Percentiles rank a stretch among this genome's conserved stretches.
These are phyloP conservation scores for Suillus subluteus DNA, from an alignment of 768 basidiomycete species.

Conservation along the genomic window DNA sequence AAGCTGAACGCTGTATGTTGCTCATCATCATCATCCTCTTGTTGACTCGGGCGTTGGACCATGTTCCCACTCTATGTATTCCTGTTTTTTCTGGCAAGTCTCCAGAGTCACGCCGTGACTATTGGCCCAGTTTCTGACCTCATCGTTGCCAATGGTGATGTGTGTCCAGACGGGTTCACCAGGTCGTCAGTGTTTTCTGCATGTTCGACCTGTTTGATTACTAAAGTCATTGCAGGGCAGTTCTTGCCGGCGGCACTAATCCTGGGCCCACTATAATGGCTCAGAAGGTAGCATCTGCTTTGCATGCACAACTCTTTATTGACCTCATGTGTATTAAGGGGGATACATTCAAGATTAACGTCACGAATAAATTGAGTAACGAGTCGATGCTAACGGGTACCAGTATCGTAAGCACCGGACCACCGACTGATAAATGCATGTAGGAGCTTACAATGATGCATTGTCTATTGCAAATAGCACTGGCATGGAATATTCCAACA, in stretches of 20 bases:
- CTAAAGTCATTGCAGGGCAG: background rate
- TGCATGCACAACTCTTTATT: background rate
- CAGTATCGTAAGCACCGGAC: background rate
- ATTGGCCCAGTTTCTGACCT: constrained; percentile 4
- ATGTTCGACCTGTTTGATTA: background rate
- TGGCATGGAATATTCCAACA: background rate
- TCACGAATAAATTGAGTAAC: background rate
- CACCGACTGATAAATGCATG: background rate
- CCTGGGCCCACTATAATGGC: background rate
- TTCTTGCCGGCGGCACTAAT: background rate
- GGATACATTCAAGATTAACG: background rate
- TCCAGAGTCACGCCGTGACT: background rate
- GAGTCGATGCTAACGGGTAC: background rate
- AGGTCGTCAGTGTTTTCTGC: background rate
- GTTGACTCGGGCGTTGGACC: background rate
- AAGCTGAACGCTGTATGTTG: background rate
- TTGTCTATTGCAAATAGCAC: background rate
- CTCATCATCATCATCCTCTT: background rate
- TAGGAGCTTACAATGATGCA: background rate
- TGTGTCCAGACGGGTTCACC: background rate
- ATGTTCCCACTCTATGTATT: background rate
- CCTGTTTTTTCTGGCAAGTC: background rate
- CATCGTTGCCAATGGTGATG: background rate
- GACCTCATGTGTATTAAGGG: background rate
- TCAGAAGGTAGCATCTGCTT: background rate